Percentiles rank a stretch among this genome's conserved stretches.
These are phyloP conservation scores for Sarocladiaceae sp. DNA, from an alignment of 2,329 filamentous ascomycete species.

Conservation along the genomic window DNA sequence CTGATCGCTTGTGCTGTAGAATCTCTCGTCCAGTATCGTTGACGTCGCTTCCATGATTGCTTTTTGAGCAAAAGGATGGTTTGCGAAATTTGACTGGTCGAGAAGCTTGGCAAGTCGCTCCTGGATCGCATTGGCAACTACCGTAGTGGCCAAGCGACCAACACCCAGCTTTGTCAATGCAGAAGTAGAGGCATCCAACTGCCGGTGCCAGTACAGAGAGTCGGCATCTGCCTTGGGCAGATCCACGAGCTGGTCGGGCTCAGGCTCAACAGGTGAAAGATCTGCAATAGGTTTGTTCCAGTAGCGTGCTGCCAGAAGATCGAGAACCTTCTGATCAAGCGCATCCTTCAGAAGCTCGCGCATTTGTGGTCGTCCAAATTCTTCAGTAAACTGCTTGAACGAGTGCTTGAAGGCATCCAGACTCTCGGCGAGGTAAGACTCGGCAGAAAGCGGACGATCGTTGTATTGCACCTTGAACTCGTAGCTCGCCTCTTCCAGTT, in stretches of 20 bases:
- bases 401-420: constrained; percentile 96
- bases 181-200: constrained; percentile 86
- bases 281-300: constrained; percentile 96
- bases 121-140: constrained; percentile 84
- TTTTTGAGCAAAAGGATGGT: constrained; percentile 85
- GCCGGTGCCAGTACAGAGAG: constrained; percentile 85
- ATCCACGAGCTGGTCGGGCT: constrained; percentile 67
- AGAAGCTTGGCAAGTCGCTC: constrained; percentile 75
- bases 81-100: constrained; percentile 72
- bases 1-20: constrained; percentile 95
- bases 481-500: constrained; percentile 93
- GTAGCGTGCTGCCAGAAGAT: constrained; percentile 86
- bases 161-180: constrained; percentile 91
- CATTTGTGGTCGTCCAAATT: constrained; percentile 85
- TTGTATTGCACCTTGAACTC: constrained; percentile 99
- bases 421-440: constrained; percentile 93
- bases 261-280: constrained; percentile 58
- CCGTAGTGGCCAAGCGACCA: constrained; percentile 83
- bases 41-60: constrained; percentile 90
- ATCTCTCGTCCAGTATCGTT: constrained; percentile 84
- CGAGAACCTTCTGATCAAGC: constrained; percentile 89
- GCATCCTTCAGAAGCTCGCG: constrained; percentile 84
- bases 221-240: constrained; percentile 81
- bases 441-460: constrained; percentile 85
- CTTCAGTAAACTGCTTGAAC: constrained; percentile 88